Evolutionary conservation across 345 rosid species (phyloP), one percentile per base, ranked within the genome.

Genomic region (Cardamine resedifolia): DNA sequence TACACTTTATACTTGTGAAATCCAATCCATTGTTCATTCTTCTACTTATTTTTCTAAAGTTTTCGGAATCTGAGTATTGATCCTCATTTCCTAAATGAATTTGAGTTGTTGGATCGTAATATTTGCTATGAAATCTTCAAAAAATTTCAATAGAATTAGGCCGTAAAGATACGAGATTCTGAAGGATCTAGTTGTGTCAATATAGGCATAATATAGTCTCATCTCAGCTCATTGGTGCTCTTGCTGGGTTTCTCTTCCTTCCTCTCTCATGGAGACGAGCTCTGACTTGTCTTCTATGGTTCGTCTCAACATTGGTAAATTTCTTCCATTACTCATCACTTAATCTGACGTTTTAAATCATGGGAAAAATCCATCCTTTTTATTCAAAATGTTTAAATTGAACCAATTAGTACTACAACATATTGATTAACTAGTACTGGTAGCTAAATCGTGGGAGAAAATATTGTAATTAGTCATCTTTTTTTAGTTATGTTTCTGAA

Each of bases 291-390:
- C 89, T 66, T 92, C 98, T 60, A 52, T 83, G 41, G 77, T 89
- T 77, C 94, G 88, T 61, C 98, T 89, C 50, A 92, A 85, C 83
- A 83, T 89, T 67, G 98, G 98, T 92, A 62, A 24, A 69, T 47
- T 19, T 21, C 51, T 10, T 58, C 2, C 20, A 53, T 43, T 11
- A 64, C 24, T 18, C 19, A 15, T 56, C 43, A 64, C 58, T 34
- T 33, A 16, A 19, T 44, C 3, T 3, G 4, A 53, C 12, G 16
- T 16, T 64, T 2, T 0, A 20, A 33, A 4, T 33, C 27, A 18
- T 18, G 69, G 2, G 11, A 31, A 28, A 63, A 64, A 18, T 1
- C 1, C 1, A 30, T 15, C 23, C 44, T 20, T 65, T 12, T 3
- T 1, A 12, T 23, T 49, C 49, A 1, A 21, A 59, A 21, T 39